Conservation (phyloP, 805 yeast species). For the Blastobotrys chiropterorum region DNA sequence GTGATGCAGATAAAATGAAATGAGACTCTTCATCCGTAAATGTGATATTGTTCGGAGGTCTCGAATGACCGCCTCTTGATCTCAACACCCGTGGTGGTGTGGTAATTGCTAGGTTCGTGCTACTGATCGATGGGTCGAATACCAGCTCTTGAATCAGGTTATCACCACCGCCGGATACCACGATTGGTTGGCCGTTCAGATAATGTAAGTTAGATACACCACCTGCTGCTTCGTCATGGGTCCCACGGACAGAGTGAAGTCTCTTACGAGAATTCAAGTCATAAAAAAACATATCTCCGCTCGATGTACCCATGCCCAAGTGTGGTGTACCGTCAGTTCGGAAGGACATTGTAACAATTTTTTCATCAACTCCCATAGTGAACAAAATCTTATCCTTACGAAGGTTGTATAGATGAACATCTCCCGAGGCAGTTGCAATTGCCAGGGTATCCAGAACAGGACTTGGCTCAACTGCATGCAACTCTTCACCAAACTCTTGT, state of each 20-base stretch:
- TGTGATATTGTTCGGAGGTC: conserved; percentile 70
- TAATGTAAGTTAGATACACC: conserved; percentile 72
- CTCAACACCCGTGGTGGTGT: conserved; percentile 89
- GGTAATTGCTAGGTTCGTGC: conserved; percentile 45
- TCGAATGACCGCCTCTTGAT: conserved; percentile 96
- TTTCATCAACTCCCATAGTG: conserved; percentile 37
- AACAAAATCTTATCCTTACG: conserved; percentile 56
- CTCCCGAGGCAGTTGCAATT: conserved; percentile 66
- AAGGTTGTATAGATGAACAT: conserved; percentile 58
- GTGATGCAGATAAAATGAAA: conserved; percentile 76
- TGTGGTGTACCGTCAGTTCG: conserved; percentile 87
- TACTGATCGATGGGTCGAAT: conserved; percentile 79
- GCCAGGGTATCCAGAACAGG: conserved; percentile 86
- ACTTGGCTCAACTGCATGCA: conserved; percentile 70
- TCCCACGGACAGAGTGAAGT: conserved; percentile 65
- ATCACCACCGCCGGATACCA: conserved; percentile 87
- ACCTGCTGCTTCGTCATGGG: conserved; percentile 68
- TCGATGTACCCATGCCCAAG: conserved; percentile 66
- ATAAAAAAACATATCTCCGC: conserved; percentile 82
- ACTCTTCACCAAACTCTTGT: conserved; percentile 37
- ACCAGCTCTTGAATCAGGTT: conserved; percentile 84
- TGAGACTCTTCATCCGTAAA: conserved; percentile 83
- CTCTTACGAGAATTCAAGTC: conserved; percentile 69
- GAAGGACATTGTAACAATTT: conserved; percentile 62
- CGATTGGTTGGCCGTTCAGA: conserved; percentile 85